Evolutionary conservation across 2,329 filamentous ascomycete genomes (phyloP), one percentile per base, ranked within the genome.

Genomic region (Akanthomyces muscarius): DNA sequence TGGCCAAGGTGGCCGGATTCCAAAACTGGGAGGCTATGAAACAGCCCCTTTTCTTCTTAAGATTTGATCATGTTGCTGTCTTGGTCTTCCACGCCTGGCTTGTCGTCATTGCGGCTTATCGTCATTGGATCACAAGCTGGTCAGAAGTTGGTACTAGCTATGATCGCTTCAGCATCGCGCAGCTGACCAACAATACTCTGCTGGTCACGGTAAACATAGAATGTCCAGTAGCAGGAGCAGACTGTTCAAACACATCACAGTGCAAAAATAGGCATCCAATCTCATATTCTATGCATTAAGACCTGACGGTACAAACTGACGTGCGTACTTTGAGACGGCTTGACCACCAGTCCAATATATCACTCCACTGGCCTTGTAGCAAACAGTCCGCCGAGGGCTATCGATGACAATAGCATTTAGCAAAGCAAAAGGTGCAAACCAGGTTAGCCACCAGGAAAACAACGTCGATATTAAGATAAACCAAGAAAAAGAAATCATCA

Each of bases 401-500:
- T 38, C 42, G 56, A 51, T 16, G 33, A 21, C 38, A 45, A 41
- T 18, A 23, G 25, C 25, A 5, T n/a, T 18, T 14, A 4, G 45
- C 13, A 63, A 47, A 53, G 41, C 38, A 52, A 45, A n/a, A 10
- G 36, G 16, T 25, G 33, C 36, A 63, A 44, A 38, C 48, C 47
- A 48, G 23, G 55, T 16, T 45, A 52, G 59, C 48, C 52, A 63
- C 53, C 52, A 50, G 23, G 50, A 62, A 60, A 58, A 61, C 33
- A 60, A 51, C 60, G 41, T 64, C 59, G 47, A 65, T 66, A 68
- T 68, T 66, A 63, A 66, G 68, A 67, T 60, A 66, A 63, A 63
- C 58, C 57, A 48, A 66, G 30, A 51, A 57, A 72, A 73, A 72
- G 73, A 72, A 74, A 73, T 70, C 72, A 71, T 75, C 70, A 71